Evolutionary conservation across 108 stramenopile genomes (phyloP), one percentile per base, ranked within the genome.

Genomic region (Pinguiococcus pyrenoidosus): DNA sequence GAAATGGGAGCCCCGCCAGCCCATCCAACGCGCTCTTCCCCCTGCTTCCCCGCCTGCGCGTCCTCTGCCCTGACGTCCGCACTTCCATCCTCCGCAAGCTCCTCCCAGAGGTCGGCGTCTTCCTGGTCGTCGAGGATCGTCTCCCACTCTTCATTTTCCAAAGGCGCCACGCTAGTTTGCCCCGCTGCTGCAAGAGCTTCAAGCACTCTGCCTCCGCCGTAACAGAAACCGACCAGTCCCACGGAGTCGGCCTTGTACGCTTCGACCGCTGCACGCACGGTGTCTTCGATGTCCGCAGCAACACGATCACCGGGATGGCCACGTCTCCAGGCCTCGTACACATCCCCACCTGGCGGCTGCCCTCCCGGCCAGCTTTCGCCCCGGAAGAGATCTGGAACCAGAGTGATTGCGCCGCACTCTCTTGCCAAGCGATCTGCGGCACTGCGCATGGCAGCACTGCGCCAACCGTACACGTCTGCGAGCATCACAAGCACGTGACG

Each of bases 211-310:
- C 54, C 54, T 13, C 54, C 54, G 44, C 54, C 54, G 33, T 20
- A 55, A 25, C 54, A 55, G 54, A 55, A 43, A 35, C 54, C 54
- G 34, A 55, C 20, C 2, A 55, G 44, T 36, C 54, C 54, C 16
- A 55, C 17, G 12, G 41, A 55, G 20, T 28, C 45, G 29, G 54
- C 33, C 34, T 44, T 55, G 34, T 25, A 55, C 35, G 29, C 30
- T 25, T 28, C 16, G n/a, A 32, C 30, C 5, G 54, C 54, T 25
- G 26, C 44, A 26, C 16, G 27, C 6, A 33, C 54, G 33, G 44
- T 44, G 22, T 42, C 54, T 32, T 44, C 16, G 54, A 55, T 55
- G 44, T 55, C 54, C n/a, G 32, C 34, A 16, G 54, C 41, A 18
- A 55, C 44, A 20, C 7, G 17, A 26, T 36, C 54, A 42, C 45